Base-by-base conservation (phyloP, 2,329 filamentous ascomycete genomes). In the Arthrobotrys pseudoclavata region DNA sequence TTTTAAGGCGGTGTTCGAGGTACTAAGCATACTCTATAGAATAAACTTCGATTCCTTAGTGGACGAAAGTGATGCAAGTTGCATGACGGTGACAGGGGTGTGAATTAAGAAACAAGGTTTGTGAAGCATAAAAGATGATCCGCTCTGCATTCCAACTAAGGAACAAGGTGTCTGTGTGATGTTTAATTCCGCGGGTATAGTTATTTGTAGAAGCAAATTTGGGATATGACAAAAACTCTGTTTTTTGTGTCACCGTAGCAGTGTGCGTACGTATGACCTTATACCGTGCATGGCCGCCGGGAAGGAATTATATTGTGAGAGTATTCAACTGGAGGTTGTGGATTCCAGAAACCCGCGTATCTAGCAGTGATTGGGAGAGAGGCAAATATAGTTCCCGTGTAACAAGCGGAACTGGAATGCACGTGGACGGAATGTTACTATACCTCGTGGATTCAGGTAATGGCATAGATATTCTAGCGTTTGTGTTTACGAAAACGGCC, bases 171-270 rank as follows among this genome's bases (percentile, higher is more conserved):
- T 42, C 20, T 60, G 55, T 45, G 31, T 18, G 22, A 53, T 67
- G 31, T 55, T 34, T 67, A 20, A 45, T 40, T 13, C 55, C 26
- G 34, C 45, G 42, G 40, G 6, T 34, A 13, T 47, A 47, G 26
- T 48, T 34, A 47, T 69, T 26, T 47, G 34, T 60, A 47, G 50
- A 31, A 57, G 22, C 29, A 69, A 47, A 18, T 67, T 40, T 52
- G 29, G 48, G 64, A 45, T 40, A 20, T 31, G 18, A 69, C 22
- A 26, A 57, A 55, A 69, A 60, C 64, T 34, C 45, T 60, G 52
- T 69, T 69, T 37, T 18, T 60, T 69, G 64, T 69, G 64, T 57
- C 22, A 69, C 64, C 64, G 22, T 60, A 22, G 50, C 29, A 34
- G 20, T 40, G 37, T 34, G 50, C 22, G 52, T 52, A 48, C 15